Evolutionary conservation across 768 basidiomycete genomes (phyloP), one percentile per base, ranked within the genome.

Genomic region (Suillus sp.): DNA sequence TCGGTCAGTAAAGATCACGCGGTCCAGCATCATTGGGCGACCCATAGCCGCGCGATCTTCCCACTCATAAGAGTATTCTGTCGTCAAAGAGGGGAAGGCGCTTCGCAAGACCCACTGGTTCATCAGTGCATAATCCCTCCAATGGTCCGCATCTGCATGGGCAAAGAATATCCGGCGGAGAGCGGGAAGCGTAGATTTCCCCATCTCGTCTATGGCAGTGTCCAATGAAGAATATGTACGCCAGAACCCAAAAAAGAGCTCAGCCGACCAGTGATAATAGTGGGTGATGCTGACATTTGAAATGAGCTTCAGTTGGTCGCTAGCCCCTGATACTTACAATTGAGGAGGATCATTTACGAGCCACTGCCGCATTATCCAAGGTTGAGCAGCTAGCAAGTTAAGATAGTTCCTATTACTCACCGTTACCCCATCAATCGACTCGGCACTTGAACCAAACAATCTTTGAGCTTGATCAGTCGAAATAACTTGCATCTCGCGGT

Each of bases 191-290:
- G 79, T 74, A 1, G 93, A 92, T 54, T 83, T 83, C 9, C 93
- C 94, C 51, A 81, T 77, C 0, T 84, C 67, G 2, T 86, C 75
- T 59, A 96, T 94, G 25, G 74, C 76, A 1, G 85, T 83, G 72
- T 95, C 93, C 13, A 96, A 79, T 2, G 92, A 87, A 38, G 93
- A 84, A 74, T 96, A 96, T 0, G 94, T 88, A 9, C 93, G 84
- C 95, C 95, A 96, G 68, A 96, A 85, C 45, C 95, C 95, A 66
- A 93, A 93, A 78, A 92, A 90, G 22, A 95, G 84, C 71, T 98
- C 95, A 4, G 95, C 95, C 37, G 90, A 86, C 86, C 92, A 95
- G 70, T 98, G 95, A 73, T 95, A 96, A 73, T 96, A 96, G 75
- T 96, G 95, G 1, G 90, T 91, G 62, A 96, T 83, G 77, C 92